Base-by-base conservation (phyloP, 2,329 filamentous ascomycete genomes). In the Phialocephala sp. region DNA sequence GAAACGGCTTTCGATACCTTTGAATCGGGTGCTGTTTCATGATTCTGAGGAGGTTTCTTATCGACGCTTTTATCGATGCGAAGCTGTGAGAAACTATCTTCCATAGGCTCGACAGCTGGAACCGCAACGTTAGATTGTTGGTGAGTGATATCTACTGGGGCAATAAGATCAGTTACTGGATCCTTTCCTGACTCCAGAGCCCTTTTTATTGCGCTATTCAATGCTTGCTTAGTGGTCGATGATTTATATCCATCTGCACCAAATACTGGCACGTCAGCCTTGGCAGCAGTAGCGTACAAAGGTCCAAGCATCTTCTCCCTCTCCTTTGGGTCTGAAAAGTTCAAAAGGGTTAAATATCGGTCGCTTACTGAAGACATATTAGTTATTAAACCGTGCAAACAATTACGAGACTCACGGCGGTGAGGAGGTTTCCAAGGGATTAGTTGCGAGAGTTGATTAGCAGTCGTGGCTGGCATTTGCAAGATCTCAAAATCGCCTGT, bases 401-500 rank as follows among this genome's bases (percentile, higher is more conserved):
- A 9, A 32, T 24, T 32, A 14, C 2, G 11, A 18, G 27, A 68
- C 73, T 68, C 70, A 75, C 73, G 62, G 24, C 86, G 82, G 72
- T 88, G 82, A 1, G 87, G 86, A 5, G 85, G 74, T 69, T 84
- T 80, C 87, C 87, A 89, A 0, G 87, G 85, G 15, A 88, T 79
- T 67, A 90, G 77, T 68, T 88, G 86, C 67, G 84, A 88, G 12
- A 87, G 77, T 63, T 89, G 86, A 57, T 85, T 82, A 1, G 84
- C 81, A 1, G 85, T 85, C 64, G 82, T 81, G 0, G 86, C 85
- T 4, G 88, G 86, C 72, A 86, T 85, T 68, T 89, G 84, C 32
- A 90, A 74, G 20, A 90, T 86, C 36, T 88, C 86, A 72, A 89
- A 87, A 15, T 79, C 80, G 20, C 87, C 87, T 68, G 84, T 89